Conservation (phyloP, 2,329 filamentous ascomycete species). For the Setomelanomma holmii region DNA sequence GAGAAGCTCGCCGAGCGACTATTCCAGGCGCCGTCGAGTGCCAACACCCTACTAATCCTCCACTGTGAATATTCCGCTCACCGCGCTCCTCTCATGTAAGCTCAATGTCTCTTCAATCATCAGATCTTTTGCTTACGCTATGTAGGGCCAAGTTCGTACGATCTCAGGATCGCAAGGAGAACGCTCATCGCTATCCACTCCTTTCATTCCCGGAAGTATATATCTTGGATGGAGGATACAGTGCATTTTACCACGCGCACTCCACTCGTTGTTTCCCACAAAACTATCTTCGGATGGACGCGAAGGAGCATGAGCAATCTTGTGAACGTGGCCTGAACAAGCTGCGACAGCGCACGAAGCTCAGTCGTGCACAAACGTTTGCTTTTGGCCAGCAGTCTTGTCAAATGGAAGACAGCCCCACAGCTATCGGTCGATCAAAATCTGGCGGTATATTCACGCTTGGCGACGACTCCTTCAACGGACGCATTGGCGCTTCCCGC, state of each 20-base stretch:
- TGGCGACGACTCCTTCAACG: conserved; percentile 39
- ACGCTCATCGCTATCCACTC: conserved; percentile 83
- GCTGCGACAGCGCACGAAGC: conserved; percentile 85
- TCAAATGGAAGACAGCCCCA: conserved; percentile 70
- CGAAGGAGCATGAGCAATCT: conserved; percentile 86
- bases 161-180: conserved; percentile 83
- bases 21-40: conserved; percentile 68
- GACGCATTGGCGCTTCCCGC: conserved; percentile 43
- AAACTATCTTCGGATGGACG: conserved; percentile 96
- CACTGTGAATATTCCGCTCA: conserved; percentile 99
- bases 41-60: conserved; percentile 84
- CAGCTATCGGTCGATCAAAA: conserved; percentile 47
- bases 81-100: conserved; percentile 87
- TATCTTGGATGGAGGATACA: conserved; percentile 96
- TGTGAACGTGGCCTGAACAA: conserved; percentile 95
- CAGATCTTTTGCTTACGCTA: conserved; percentile 22
- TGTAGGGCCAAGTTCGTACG: conserved; percentile 82
- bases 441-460: conserved; percentile 41
- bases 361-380: conserved; percentile 90
- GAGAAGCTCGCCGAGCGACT: conserved; percentile 81
- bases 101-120: neutral
- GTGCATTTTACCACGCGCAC: conserved; percentile 84
- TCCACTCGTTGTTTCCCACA: conserved; percentile 86
- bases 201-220: conserved; percentile 98
- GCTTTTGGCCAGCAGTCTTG: conserved; percentile 80